phyloP scores from a whole-genome alignment of 495 filamentous ascomycete genomes.

The Bryoglossum gracile region DNA sequence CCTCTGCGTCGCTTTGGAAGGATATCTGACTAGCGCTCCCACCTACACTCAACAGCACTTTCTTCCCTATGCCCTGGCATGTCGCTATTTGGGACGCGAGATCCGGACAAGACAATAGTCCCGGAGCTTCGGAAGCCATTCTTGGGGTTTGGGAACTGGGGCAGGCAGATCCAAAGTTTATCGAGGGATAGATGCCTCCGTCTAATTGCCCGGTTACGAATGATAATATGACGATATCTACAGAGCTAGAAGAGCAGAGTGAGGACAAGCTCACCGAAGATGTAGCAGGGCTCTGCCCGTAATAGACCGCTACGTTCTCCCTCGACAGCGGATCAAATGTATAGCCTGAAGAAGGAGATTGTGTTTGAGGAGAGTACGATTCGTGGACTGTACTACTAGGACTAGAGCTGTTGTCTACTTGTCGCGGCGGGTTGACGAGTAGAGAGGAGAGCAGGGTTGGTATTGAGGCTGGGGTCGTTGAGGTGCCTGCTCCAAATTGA shows the following conservation, averaged over 20 bases:
- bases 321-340: constrained; percentile 6
- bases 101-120: constrained; percentile 23
- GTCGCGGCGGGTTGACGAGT: too few species aligned
- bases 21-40: constrained; percentile 47
- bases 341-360: constrained; percentile 5
- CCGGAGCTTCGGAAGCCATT: constrained; percentile 10
- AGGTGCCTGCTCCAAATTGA: too few species aligned
- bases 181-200: constrained; percentile 6
- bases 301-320: constrained; percentile 19
- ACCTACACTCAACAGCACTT: constrained; percentile 60
- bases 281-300: constrained; percentile 23
- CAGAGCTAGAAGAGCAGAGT: constrained; percentile 14
- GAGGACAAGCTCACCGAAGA: neutral
- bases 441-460: too few species aligned
- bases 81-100: constrained; percentile 48
- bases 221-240: constrained; percentile 26
- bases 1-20: constrained; percentile 46
- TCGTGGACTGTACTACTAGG: too few species aligned
- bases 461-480: too few species aligned
- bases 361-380: too few species aligned
- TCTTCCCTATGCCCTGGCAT: constrained; percentile 61
- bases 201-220: constrained; percentile 6
- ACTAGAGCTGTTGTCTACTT: too few species aligned
- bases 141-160: constrained; percentile 4
- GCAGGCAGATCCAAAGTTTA: constrained; percentile 19